phyloP scores from a whole-genome alignment of 257 asterid genomes.

The Plantago ovata region DNA sequence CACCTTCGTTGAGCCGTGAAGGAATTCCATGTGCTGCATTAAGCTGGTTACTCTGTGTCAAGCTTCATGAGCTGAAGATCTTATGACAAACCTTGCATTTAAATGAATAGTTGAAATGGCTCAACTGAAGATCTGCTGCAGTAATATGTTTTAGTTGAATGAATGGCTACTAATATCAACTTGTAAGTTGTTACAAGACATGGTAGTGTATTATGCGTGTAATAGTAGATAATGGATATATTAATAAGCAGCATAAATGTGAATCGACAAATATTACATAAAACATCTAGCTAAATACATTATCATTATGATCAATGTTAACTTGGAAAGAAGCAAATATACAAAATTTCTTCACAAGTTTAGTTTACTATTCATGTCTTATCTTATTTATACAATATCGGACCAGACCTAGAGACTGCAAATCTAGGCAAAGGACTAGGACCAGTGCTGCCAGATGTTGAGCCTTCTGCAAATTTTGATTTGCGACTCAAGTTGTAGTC shows the following conservation, averaged over 20 bases:
- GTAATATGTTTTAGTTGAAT: no score
- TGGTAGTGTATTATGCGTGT: neutral
- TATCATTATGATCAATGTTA: slow-evolving; percentile 14
- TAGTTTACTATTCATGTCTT: slow-evolving; percentile 16
- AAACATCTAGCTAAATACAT: slow-evolving; percentile 20
- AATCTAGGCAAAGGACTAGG: slow-evolving; percentile 94
- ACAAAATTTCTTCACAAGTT: slow-evolving; percentile 25
- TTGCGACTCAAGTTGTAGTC: slow-evolving; percentile 73
- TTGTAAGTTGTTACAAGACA: neutral
- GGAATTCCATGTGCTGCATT: neutral
- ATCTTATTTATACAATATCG: slow-evolving; percentile 68
- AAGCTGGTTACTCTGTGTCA: neutral
- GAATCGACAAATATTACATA: slow-evolving; percentile 15
- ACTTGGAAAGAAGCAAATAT: slow-evolving; percentile 25
- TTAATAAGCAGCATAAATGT: neutral
- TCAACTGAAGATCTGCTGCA: no score
- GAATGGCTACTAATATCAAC: neutral
- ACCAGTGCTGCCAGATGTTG: slow-evolving; percentile 79
- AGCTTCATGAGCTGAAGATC: neutral
- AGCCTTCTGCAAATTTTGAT: slow-evolving; percentile 64
- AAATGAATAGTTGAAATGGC: neutral
- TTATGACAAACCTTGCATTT: neutral
- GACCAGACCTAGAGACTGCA: slow-evolving; percentile 94
- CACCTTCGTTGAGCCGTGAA: slow-evolving; percentile 52
- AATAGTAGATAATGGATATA: neutral